Conservation (phyloP, 257 asterid species). For the Coffea eugenioides region DNA sequence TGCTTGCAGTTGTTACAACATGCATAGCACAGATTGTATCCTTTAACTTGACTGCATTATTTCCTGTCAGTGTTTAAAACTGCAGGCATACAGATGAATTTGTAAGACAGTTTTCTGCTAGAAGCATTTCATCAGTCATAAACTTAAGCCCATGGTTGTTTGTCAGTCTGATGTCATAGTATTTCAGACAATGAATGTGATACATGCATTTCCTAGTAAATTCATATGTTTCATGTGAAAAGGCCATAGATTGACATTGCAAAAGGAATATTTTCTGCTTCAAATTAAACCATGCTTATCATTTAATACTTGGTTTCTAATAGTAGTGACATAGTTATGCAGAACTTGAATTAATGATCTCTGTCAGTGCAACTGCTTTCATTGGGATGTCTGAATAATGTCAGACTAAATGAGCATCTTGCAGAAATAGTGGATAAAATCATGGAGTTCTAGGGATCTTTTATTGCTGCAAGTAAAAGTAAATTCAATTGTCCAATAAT, state of each 20-base stretch:
- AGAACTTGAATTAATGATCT: not conserved
- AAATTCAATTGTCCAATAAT: not conserved
- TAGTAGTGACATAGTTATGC: not conserved
- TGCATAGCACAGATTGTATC: conserved; percentile 95
- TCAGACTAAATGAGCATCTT: not conserved
- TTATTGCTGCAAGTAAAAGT: not conserved
- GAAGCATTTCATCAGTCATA: not conserved
- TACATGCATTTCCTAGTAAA: not conserved
- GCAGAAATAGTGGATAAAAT: not conserved
- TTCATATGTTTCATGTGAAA: not conserved
- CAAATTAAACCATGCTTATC: not conserved
- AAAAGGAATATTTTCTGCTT: not conserved
- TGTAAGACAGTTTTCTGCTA: not conserved
- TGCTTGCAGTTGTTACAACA: conserved; percentile 82
- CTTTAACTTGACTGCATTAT: conserved; percentile 34
- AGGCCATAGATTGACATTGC: not conserved
- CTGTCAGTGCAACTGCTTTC: not conserved
- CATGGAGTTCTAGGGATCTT: not conserved
- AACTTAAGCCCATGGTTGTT: not conserved
- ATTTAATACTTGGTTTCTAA: not conserved
- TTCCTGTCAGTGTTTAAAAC: conserved; percentile 3
- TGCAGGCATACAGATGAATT: not conserved
- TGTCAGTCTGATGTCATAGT: not conserved
- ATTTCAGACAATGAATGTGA: not conserved
- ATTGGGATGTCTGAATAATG: not conserved